Conservation (phyloP, 306 rosid genomes). For the Oemleria cerasiformis region DNA sequence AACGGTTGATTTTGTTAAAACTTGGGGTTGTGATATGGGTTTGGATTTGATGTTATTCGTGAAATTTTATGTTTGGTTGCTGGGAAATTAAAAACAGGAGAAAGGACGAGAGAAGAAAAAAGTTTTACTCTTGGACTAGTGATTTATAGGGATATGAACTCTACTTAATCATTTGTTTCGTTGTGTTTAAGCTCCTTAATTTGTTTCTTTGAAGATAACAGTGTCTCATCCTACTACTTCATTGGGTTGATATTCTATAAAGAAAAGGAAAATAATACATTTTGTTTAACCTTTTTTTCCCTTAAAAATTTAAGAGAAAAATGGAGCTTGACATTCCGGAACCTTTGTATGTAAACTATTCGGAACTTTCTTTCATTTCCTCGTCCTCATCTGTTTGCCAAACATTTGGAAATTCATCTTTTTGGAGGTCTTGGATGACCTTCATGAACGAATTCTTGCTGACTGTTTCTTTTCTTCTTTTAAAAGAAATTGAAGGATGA, state of each 20-base stretch:
- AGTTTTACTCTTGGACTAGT: neutral
- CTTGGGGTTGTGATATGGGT: constrained; percentile 6
- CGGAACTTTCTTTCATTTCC: neutral
- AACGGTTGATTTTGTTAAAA: neutral
- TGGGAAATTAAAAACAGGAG: neutral
- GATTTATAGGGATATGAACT: neutral
- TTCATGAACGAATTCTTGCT: neutral
- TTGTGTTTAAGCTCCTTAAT: neutral
- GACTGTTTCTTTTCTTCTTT: constrained; percentile 11
- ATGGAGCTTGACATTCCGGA: neutral
- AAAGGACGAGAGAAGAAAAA: neutral
- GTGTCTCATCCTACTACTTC: neutral
- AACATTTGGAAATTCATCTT: neutral
- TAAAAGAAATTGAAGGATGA: neutral
- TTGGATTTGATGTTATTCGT: constrained; percentile 10
- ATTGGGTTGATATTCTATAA: neutral
- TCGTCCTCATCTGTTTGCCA: neutral
- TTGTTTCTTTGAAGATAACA: neutral
- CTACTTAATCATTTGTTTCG: neutral
- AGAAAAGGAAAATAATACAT: neutral
- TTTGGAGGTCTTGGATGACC: neutral
- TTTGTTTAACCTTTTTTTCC: neutral
- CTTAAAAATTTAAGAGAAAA: neutral
- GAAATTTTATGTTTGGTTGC: constrained; percentile 11
- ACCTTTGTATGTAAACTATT: neutral